Percentiles rank a stretch among this genome's conserved stretches.
These are phyloP conservation scores for Tylopilus vinaceipallidus DNA, from an alignment of 768 basidiomycete genomes.

Conservation along the genomic window DNA sequence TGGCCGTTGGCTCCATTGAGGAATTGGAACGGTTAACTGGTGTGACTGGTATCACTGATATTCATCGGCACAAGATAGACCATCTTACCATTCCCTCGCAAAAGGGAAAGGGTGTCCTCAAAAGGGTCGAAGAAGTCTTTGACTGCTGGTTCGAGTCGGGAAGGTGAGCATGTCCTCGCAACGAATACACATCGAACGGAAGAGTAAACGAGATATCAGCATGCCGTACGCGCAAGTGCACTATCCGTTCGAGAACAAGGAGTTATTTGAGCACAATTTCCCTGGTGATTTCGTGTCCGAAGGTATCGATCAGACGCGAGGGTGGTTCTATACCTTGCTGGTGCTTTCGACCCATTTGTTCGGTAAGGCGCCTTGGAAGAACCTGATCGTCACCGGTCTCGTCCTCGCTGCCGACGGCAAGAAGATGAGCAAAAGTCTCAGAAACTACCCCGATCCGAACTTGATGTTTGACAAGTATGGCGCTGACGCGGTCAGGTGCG, in stretches of 20 bases:
- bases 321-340: slow-evolving; percentile 99
- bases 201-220: slow-evolving; percentile 39
- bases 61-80: slow-evolving; percentile 94
- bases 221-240: slow-evolving; percentile 99
- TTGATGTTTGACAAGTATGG: slow-evolving; percentile 88
- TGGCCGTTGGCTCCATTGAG: slow-evolving; percentile 84
- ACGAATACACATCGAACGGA: neutral
- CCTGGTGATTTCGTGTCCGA: slow-evolving; percentile 98
- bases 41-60: slow-evolving; percentile 76
- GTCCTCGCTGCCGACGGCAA: slow-evolving; percentile 96
- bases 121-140: slow-evolving; percentile 95
- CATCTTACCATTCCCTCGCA: slow-evolving; percentile 94
- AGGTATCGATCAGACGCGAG: slow-evolving; percentile 98
- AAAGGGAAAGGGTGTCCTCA: slow-evolving; percentile 80
- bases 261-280: slow-evolving; percentile 78
- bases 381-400: slow-evolving; percentile 92
- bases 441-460: slow-evolving; percentile 96
- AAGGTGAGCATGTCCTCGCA: slow-evolving; percentile 53
- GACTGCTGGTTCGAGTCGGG: slow-evolving; percentile 99
- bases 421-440: slow-evolving; percentile 98
- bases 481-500: slow-evolving; percentile 88
- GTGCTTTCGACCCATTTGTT: slow-evolving; percentile 96
- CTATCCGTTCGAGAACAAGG: slow-evolving; percentile 98
- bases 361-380: slow-evolving; percentile 94
- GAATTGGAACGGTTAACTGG: slow-evolving; percentile 88